Evolutionary conservation across 163 green algal species (phyloP).

Genomic region (Volvox carteri): DNA sequence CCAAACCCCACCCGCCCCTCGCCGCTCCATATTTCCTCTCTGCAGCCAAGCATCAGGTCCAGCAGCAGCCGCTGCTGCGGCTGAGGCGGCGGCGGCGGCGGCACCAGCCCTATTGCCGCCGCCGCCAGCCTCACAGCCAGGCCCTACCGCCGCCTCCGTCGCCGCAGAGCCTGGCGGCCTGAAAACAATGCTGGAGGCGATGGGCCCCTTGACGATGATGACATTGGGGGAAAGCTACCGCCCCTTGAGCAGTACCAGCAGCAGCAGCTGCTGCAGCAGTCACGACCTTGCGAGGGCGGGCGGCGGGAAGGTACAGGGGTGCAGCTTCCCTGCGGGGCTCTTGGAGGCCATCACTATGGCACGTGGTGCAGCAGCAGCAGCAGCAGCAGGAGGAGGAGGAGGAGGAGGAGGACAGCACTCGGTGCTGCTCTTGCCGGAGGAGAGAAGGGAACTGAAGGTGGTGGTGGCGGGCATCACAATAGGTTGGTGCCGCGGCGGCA

Average conservation of each 20-base stretch:
- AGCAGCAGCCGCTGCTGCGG: background rate
- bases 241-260: background rate
- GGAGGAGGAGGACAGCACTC: too few relatives aligned
- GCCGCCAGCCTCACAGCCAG: background rate
- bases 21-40: too few relatives aligned
- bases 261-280: too few relatives aligned
- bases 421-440: too few relatives aligned
- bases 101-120: background rate
- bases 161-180: background rate
- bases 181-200: background rate
- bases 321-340: too few relatives aligned
- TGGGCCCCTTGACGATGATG: background rate
- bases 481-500: background rate
- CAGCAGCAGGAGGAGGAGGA: too few relatives aligned
- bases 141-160: background rate
- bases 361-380: too few relatives aligned
- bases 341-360: too few relatives aligned
- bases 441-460: background rate
- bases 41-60: background rate
- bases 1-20: too few relatives aligned
- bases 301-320: too few relatives aligned
- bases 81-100: background rate
- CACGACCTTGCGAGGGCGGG: too few relatives aligned
- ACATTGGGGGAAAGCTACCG: slow-evolving; percentile 14
- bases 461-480: slow-evolving; percentile 32